phyloP scores from a whole-genome alignment of 1,284 basidiomycete species.

The Ustilago vetiveriae region DNA sequence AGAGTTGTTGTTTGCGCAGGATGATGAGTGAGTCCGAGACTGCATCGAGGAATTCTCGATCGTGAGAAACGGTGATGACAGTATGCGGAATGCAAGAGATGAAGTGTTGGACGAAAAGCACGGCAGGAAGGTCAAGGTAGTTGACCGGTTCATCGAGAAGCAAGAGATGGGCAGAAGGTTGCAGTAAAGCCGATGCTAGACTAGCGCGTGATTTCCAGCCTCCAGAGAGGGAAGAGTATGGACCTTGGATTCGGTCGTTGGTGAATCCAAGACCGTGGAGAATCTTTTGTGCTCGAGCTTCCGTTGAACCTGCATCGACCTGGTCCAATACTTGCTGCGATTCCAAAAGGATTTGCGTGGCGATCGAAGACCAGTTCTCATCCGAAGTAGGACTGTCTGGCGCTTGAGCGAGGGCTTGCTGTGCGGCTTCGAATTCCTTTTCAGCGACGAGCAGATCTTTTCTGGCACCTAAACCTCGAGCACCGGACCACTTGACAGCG shows the following conservation, averaged over 20 bases:
- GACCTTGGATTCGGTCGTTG: constrained; percentile 70
- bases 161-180: constrained; percentile 68
- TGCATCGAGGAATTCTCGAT: constrained; percentile 76
- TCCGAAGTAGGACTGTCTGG: constrained; percentile 23
- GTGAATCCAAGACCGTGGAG: constrained; percentile 76
- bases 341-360: constrained; percentile 67
- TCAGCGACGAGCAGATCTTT: constrained; percentile 70
- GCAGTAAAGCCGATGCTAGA: constrained; percentile 69
- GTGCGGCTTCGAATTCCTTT: constrained; percentile 60
- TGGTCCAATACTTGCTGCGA: constrained; percentile 48
- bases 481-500: constrained; percentile 73
- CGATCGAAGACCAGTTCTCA: constrained; percentile 55
- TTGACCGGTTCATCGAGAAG: constrained; percentile 70
- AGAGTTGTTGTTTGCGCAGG: constrained; percentile 72
- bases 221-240: constrained; percentile 73
- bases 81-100: constrained; percentile 70
- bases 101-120: constrained; percentile 72
- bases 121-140: constrained; percentile 67
- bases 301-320: constrained; percentile 70
- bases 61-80: constrained; percentile 76
- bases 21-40: constrained; percentile 77
- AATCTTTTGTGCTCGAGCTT: constrained; percentile 73
- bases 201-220: constrained; percentile 77
- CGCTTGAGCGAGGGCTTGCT: constrained; percentile 31
- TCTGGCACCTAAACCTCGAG: constrained; percentile 74